Conservation (phyloP, 306 rosid species). For the Casuarina cunninghamiana region DNA sequence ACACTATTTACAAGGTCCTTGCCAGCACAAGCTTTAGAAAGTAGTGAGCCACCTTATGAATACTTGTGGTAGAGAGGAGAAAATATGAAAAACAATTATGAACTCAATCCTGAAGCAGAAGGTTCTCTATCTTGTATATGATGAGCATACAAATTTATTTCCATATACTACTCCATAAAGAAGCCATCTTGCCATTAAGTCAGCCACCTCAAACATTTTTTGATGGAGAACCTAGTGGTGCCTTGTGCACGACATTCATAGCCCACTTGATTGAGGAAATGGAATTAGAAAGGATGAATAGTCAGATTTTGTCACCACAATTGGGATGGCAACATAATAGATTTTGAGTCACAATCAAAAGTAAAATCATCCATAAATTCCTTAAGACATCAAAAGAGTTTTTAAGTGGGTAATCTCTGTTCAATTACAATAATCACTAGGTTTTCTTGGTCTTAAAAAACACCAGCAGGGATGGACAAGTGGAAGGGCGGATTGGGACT, state of each 20-base stretch:
- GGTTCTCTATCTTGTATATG: background rate
- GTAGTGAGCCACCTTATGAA: background rate
- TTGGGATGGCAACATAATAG: background rate
- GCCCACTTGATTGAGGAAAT: background rate
- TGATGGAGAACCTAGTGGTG: background rate
- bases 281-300: background rate
- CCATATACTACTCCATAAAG: background rate
- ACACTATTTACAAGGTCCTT: background rate
- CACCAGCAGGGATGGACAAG: background rate
- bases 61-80: background rate
- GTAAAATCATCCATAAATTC: background rate
- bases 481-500: background rate
- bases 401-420: background rate
- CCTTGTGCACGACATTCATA: background rate
- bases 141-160: background rate
- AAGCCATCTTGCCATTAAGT: background rate
- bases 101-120: background rate
- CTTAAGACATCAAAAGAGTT: background rate
- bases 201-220: background rate
- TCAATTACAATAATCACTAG: background rate
- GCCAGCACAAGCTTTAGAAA: background rate
- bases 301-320: background rate
- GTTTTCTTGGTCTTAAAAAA: background rate
- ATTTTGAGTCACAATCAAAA: background rate
- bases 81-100: background rate